These are phyloP conservation scores for Fusarium scirpi DNA, from an alignment of 2,329 filamentous ascomycete genomes.

Conservation along the genomic window DNA sequence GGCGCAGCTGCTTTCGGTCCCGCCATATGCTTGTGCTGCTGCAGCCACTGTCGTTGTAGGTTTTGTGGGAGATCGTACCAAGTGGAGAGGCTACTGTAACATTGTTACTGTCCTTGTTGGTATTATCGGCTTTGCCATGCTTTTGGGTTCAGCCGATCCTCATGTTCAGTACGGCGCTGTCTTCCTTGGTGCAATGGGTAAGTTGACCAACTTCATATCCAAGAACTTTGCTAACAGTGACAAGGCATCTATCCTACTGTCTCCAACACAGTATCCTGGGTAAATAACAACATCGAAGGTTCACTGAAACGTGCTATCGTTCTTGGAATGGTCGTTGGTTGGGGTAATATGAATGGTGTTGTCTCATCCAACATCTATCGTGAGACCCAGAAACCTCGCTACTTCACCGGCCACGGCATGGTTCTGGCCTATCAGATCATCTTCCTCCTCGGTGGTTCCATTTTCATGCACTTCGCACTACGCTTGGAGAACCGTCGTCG, in stretches of 20 bases:
- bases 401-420: slow-evolving; percentile 67
- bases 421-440: slow-evolving; percentile 73
- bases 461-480: slow-evolving; percentile 70
- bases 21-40: slow-evolving; percentile 71
- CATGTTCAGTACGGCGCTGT: slow-evolving; percentile 74
- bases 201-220: accelerated
- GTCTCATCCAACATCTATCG: slow-evolving; percentile 72
- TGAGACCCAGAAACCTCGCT: slow-evolving; percentile 47
- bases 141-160: slow-evolving; percentile 66
- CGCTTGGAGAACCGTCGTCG: slow-evolving; percentile 71
- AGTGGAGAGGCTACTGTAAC: slow-evolving; percentile 74
- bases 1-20: slow-evolving; percentile 69
- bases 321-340: slow-evolving; percentile 79
- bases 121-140: slow-evolving; percentile 74
- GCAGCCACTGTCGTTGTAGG: slow-evolving; percentile 72
- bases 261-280: slow-evolving; percentile 78
- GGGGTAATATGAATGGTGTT: slow-evolving; percentile 82
- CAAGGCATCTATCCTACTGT: slow-evolving; percentile 79
- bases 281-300: slow-evolving; percentile 75
- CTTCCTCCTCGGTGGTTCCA: slow-evolving; percentile 72
- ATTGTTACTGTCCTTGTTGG: slow-evolving; percentile 71
- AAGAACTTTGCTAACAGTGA: accelerated
- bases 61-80: slow-evolving; percentile 73
- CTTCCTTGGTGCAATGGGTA: slow-evolving; percentile 70
- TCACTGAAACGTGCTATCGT: slow-evolving; percentile 75